phyloP scores from a whole-genome alignment of 257 asterid genomes.

The Nyctanthes arbortristis region DNA sequence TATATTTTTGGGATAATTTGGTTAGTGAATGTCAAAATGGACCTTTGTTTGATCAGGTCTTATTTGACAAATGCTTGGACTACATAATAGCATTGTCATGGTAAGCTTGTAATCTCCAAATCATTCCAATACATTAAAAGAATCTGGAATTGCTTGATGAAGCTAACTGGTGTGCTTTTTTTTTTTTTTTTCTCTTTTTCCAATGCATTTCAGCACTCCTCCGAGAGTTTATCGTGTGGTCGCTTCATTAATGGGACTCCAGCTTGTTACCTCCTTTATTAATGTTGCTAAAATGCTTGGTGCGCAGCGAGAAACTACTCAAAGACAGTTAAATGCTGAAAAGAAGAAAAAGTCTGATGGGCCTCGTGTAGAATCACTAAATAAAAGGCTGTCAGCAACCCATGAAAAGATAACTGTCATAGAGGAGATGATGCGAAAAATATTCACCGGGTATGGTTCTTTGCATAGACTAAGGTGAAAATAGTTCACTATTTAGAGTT shows the following conservation, averaged over 20 bases:
- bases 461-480: constrained; percentile 11
- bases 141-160: constrained; percentile 17
- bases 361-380: constrained; percentile 88
- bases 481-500: constrained; percentile 8
- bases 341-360: constrained; percentile 78
- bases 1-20: constrained; percentile 80
- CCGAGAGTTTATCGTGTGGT: constrained; percentile 92
- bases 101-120: too few relatives aligned
- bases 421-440: constrained; percentile 96
- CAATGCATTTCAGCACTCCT: constrained; percentile 73
- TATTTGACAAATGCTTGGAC: constrained; percentile 87
- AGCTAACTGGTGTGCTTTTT: constrained; percentile 27
- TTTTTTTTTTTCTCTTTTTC: too few relatives aligned
- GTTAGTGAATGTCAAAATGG: constrained; percentile 91
- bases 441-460: constrained; percentile 73
- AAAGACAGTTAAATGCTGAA: constrained; percentile 95
- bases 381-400: constrained; percentile 67
- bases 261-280: constrained; percentile 94
- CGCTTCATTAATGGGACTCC: constrained; percentile 96
- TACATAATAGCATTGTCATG: constrained; percentile 94
- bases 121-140: constrained; percentile 15
- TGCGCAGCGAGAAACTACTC: constrained; percentile 88
- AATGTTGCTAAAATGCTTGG: constrained; percentile 86
- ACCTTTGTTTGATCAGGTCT: constrained; percentile 76
- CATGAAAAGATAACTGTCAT: constrained; percentile 85